These are phyloP conservation scores for Camelina laxa DNA, from an alignment of 345 rosid species.

Conservation along the genomic window DNA sequence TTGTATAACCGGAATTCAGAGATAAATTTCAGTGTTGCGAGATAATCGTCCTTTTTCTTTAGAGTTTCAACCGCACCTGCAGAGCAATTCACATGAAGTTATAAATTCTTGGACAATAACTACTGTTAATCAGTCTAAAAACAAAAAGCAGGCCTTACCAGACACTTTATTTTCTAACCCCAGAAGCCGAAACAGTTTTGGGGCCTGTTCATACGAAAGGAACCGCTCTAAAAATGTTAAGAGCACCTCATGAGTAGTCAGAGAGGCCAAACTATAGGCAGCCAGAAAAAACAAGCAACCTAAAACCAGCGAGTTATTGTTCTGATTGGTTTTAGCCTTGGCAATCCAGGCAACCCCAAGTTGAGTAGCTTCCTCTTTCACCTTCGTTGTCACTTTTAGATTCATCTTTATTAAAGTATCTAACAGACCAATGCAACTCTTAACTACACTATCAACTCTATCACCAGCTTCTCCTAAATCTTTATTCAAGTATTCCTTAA, in stretches of 20 bases:
- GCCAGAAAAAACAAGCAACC: slow-evolving; percentile 37
- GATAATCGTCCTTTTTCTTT: slow-evolving; percentile 14
- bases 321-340: slow-evolving; percentile 9
- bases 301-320: slow-evolving; percentile 15
- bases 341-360: slow-evolving; percentile 30
- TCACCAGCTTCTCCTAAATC: slow-evolving; percentile 17
- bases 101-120: background rate
- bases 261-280: slow-evolving; percentile 17
- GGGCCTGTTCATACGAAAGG: slow-evolving; percentile 31
- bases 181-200: slow-evolving; percentile 31
- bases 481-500: slow-evolving; percentile 10
- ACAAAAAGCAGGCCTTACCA: slow-evolving; percentile 30
- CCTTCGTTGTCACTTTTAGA: background rate
- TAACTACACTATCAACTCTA: slow-evolving; percentile 8
- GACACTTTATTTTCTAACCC: slow-evolving; percentile 25
- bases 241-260: slow-evolving; percentile 25
- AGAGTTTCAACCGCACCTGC: slow-evolving; percentile 34
- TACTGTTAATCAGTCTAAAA: slow-evolving; percentile 1
- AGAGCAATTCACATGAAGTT: slow-evolving; percentile 12
- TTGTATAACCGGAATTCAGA: slow-evolving; percentile 26
- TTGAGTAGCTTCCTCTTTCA: slow-evolving; percentile 31
- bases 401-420: slow-evolving; percentile 18
- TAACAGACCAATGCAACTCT: slow-evolving; percentile 29
- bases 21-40: slow-evolving; percentile 27
- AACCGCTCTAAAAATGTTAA: slow-evolving; percentile 10